Base-by-base conservation (phyloP, 257 asterid species). In the Anisodus tanguticus region DNA sequence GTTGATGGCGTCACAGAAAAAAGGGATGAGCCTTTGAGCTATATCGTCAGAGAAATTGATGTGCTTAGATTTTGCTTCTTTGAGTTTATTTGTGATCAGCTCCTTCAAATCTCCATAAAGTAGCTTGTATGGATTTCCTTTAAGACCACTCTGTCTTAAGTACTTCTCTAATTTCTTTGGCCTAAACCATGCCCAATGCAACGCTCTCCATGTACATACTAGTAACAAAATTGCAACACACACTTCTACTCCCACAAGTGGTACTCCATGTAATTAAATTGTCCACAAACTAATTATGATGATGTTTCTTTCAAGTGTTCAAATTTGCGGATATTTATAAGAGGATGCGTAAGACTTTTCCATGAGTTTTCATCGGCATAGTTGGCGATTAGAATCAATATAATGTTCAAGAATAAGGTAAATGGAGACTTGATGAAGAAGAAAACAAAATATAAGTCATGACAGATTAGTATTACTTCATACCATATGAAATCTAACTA, bases 51-150 rank as follows among this genome's bases (percentile, higher is more conserved):
- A 83, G 69, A 89, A 84, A 31, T 67, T 67, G n/a, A 91, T 84
- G 60, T 90, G 88, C 58, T 88, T 90, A 7, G 89, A 86, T 31
- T 51, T 55, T 1, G 92, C 90, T 83, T 88, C 84, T 67, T 62
- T 78, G 4, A 54, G 15, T 83, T 57, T 85, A 8, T 4, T 57
- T 12, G 19, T 39, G 0, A 22, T 22, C 26, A 89, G 69, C 17
- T 91, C 91, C 12, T 72, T 86, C 71, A 13, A 81, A 69, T 91
- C 92, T 2, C 94, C 92, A 9, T 81, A 49, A 55, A 89, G 47
- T 6, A 89, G 3, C 79, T 82, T 87, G 84, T 87, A 91, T 5
- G 87, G 41, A 62, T 84, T 87, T 9, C 92, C 93, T 9, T 17
- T 83, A 41, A 89, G 84, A n/a, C 93, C 91, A 39, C 86, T 85